These are phyloP conservation scores for Pseudocercospora fijiensis DNA, from an alignment of 2,329 filamentous ascomycete genomes.

Conservation along the genomic window DNA sequence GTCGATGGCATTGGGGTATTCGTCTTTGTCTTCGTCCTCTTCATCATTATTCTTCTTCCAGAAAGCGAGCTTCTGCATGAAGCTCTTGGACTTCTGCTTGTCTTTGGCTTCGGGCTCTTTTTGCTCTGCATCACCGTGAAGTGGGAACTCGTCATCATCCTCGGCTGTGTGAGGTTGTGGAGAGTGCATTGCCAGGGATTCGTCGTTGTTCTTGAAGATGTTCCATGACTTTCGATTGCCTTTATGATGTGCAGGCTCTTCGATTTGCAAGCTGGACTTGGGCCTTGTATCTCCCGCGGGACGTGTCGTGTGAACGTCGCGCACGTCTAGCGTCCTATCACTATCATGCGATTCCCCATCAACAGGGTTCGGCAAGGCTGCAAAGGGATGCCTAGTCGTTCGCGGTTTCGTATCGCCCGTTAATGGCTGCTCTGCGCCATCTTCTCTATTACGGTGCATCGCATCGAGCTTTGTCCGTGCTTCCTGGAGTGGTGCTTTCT, in stretches of 20 bases:
- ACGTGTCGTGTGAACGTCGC: slow-evolving; percentile 20
- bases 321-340: slow-evolving; percentile 19
- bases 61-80: slow-evolving; percentile 36
- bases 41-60: slow-evolving; percentile 33
- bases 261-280: slow-evolving; percentile 28
- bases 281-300: slow-evolving; percentile 30
- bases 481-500: neutral
- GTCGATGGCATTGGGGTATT: slow-evolving; percentile 65
- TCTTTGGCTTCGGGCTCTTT: slow-evolving; percentile 2
- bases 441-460: slow-evolving; percentile 7
- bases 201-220: slow-evolving; percentile 40
- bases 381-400: slow-evolving; percentile 16
- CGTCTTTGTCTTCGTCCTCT: slow-evolving; percentile 28
- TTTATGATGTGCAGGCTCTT: slow-evolving; percentile 33
- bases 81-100: slow-evolving; percentile 26
- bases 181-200: slow-evolving; percentile 42
- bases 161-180: slow-evolving; percentile 43
- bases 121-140: slow-evolving; percentile 19
- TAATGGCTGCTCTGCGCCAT: neutral
- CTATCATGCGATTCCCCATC: slow-evolving; percentile 20
- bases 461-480: neutral
- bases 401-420: slow-evolving; percentile 14
- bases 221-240: slow-evolving; percentile 24
- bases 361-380: slow-evolving; percentile 1
- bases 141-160: slow-evolving; percentile 37